Conservation (phyloP, 192 early-diverging fungal genomes). For the Backusella mclennaniae region DNA sequence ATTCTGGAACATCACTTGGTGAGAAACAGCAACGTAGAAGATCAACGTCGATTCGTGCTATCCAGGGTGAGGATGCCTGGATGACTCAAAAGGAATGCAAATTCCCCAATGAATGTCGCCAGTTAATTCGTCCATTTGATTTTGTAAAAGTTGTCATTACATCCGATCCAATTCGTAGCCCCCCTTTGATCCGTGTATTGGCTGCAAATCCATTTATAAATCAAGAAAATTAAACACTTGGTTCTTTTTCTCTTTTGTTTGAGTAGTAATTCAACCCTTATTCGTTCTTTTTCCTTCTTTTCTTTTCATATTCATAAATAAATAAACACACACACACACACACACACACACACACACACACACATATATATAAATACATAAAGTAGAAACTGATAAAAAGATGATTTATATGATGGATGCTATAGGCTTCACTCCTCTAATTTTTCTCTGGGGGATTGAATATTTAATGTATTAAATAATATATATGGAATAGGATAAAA, state of each 20-base stretch:
- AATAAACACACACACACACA: too few relatives aligned
- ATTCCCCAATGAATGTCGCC: constrained; percentile 17
- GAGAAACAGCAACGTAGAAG: constrained; percentile 1
- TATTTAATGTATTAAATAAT: constrained; percentile 6
- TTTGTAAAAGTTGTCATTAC: constrained; percentile 46
- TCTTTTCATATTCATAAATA: neutral
- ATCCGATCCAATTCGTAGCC: constrained; percentile 40
- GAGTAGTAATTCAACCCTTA: neutral
- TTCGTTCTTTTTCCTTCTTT: neutral
- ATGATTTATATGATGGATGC: neutral
- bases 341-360: neutral
- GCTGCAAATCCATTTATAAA: constrained; percentile 48
- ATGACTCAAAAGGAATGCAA: constrained; percentile 16
- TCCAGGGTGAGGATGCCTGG: constrained; percentile 14
- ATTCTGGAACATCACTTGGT: neutral
- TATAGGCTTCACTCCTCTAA: neutral
- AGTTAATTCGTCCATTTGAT: constrained; percentile 39
- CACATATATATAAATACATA: neutral
- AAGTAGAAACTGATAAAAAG: neutral
- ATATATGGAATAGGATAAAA: neutral
- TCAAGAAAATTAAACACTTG: neutral
- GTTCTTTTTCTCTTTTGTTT: neutral
- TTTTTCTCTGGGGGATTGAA: neutral
- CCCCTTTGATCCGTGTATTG: constrained; percentile 47
- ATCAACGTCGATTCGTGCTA: constrained; percentile 22